Base-by-base conservation (phyloP, 2,329 filamentous ascomycete genomes). In the Clonostachys rosea region DNA sequence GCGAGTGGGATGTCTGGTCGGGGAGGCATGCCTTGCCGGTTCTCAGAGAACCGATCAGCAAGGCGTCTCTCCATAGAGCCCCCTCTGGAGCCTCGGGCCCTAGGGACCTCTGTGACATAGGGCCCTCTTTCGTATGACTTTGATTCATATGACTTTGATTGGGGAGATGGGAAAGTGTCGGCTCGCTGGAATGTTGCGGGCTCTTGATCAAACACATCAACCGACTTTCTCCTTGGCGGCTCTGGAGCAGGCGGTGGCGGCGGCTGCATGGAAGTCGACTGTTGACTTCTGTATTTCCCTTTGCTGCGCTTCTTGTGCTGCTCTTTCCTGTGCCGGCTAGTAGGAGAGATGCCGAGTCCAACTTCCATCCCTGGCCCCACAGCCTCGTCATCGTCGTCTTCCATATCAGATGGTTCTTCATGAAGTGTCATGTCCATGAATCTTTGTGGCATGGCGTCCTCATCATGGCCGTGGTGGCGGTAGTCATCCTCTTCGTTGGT, bases 11-110 rank as follows among this genome's bases (percentile, higher is more conserved):
- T 30, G 10, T 30, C 24, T 30, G 8, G 24, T 30, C 24, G 24
- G 9, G 24, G 24, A 30, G 24, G 24, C 24, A 30, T 30, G 6
- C 24, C 24, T 30, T 44, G 18, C 13, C 44, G 37, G 17, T 33
- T 62, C 45, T 76, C 76, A 16, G 73, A 64, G 50, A 79, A 73
- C 10, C 77, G 68, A 39, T 74, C 74, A 5, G 75, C 76, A 10
- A 78, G 66, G 18, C 76, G 71, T 41, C 70, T 69, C 47, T 79
- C 75, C 56, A 75, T 65, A 5, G 75, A 75, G 16, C 59, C 65
- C 9, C 62, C 65, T 18, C 70, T 64, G 11, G 65, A 57, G 12
- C 67, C 70, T 42, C 74, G 67, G 9, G 67, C 67, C 34, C 69
- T 67, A 47, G 64, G 70, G n/a, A 68, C 67, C 2, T 68, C 69